Evolutionary conservation across 352 stramenopile genomes (phyloP), one percentile per base, ranked within the genome.

Genomic region (Phytophthora pistaciae): DNA sequence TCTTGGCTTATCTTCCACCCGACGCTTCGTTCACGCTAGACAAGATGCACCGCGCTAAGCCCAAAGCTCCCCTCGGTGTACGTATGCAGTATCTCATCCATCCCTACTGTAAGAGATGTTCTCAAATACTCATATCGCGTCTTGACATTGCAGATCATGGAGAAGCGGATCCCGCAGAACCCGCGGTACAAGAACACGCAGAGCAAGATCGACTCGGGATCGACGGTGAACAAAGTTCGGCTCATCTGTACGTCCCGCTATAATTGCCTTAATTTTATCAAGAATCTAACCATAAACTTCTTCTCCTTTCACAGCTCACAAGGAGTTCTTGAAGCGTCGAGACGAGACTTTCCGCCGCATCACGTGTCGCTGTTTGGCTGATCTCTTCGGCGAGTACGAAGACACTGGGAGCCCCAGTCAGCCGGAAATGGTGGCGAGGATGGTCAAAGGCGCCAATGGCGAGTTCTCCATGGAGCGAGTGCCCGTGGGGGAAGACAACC

Each of bases 301-400:
- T n/a, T 31, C 27, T 42, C 27, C 11, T 36, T 8, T 49, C 18
- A 18, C 67, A 93, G 86, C 88, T 25, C 79, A 81, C 56, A 93
- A 91, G 33, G 87, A 96, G 70, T 94, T 93, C 40, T 66, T 96
- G 13, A 92, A 92, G 75, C 84, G 87, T 1, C 78, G 85, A n/a
- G 87, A 96, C 40, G 88, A 96, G 69, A 90, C 81, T 9, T 96
- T 96, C 67, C 82, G 78, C 50, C 87, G 88, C 13, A 83, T 96
- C 13, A 91, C 82, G 3, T 84, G 76, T 38, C 66, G 78, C n/a
- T 91, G 85, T 40, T 76, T 96, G 0, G 82, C 85, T 7, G 87
- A 93, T 50, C 77, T 96, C n/a, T 91, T 96, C 38, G 46, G 52
- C 42, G 87, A 94, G 60, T 93, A 96, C 56, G 85, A 94, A 66